These are phyloP conservation scores for Pseudonitzschia multiseries DNA, from an alignment of 108 stramenopile species.

Conservation along the genomic window DNA sequence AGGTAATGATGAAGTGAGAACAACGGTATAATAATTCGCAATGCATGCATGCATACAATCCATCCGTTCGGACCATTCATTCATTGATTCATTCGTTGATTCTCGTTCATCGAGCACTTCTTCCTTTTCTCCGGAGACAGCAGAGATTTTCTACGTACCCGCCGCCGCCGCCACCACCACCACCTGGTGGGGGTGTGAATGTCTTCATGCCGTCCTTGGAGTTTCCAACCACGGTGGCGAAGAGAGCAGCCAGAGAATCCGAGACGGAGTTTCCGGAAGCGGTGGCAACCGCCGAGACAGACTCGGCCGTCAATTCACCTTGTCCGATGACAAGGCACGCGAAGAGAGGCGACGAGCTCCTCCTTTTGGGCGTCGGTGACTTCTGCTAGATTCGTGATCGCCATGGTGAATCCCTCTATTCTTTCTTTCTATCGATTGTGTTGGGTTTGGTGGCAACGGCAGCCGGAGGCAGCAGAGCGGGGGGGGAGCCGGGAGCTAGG, in stretches of 20 bases:
- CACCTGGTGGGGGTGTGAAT: slow-evolving; percentile 51
- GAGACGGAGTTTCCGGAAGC: slow-evolving; percentile 70
- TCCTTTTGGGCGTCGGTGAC: slow-evolving; percentile 72
- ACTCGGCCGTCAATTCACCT: slow-evolving; percentile 58
- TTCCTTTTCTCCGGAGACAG: too few species aligned
- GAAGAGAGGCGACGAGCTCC: slow-evolving; percentile 84
- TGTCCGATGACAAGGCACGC: slow-evolving; percentile 65
- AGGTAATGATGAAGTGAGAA: background rate
- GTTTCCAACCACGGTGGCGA: slow-evolving; percentile 53
- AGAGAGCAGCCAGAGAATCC: slow-evolving; percentile 65
- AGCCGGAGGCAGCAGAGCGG: too few species aligned
- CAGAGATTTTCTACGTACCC: slow-evolving; percentile 20
- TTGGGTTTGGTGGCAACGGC: background rate
- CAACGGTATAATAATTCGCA: too few species aligned
- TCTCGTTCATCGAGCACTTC: too few species aligned
- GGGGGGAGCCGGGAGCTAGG: too few species aligned
- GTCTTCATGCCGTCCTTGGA: slow-evolving; percentile 41
- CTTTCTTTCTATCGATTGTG: background rate
- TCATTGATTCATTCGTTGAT: too few species aligned
- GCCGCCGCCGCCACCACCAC: slow-evolving; percentile 71
- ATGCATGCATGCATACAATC: too few species aligned
- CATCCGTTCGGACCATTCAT: too few species aligned
- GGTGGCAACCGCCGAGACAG: slow-evolving; percentile 62
- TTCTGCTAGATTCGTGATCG: slow-evolving; percentile 61
- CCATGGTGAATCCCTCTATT: slow-evolving; percentile 43